Base-by-base conservation (phyloP, 768 basidiomycete species). In the Erythrobasidium yunnanense region DNA sequence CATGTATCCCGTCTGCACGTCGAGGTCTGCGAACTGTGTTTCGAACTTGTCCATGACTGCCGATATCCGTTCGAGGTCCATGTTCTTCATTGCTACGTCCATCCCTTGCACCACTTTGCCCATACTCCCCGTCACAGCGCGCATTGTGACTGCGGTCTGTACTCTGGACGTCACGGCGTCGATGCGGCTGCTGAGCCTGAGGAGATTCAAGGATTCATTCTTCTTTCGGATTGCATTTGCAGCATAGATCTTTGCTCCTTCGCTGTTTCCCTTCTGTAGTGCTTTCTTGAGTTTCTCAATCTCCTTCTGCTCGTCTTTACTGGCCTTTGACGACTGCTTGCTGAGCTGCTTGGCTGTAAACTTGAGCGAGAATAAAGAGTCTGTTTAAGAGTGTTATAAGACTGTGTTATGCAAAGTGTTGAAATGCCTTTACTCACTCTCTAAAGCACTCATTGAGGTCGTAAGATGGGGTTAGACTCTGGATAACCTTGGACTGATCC, bases 11-110 rank as follows among this genome's bases (percentile, higher is more conserved):
- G 95, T 93, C 76, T 97, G 93, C 5, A 99, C 95, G 74, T 97
- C 95, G 20, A 99, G 83, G 76, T 97, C 95, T 35, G 89, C 81
- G 78, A 97, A 97, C 71, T 97, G 93, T 4, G 85, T 70, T 76
- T 99, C 95, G 77, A 99, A 99, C 78, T 91, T 97, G 79, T 97
- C 95, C 95, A 99, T 97, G 33, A 99, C 90, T 60, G 89, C 77
- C 13, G 95, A 93, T 74, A 99, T 97, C 93, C 96, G 82, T 73
- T 99, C 95, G 65, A 97, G 82, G 79, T 99, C 97, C 95, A 99
- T 99, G 77, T 81, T 87, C 72, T 95, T 87, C 95, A 99, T 97
- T 2, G 95, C 95, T 75, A 87, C 88, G 76, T 99, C 95, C 95
- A 99, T 97, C 33, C 91, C 92, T 73, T 84, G 85, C 49, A 99